Conservation (phyloP, 768 basidiomycete genomes). For the Leccinum aurantiacum region DNA sequence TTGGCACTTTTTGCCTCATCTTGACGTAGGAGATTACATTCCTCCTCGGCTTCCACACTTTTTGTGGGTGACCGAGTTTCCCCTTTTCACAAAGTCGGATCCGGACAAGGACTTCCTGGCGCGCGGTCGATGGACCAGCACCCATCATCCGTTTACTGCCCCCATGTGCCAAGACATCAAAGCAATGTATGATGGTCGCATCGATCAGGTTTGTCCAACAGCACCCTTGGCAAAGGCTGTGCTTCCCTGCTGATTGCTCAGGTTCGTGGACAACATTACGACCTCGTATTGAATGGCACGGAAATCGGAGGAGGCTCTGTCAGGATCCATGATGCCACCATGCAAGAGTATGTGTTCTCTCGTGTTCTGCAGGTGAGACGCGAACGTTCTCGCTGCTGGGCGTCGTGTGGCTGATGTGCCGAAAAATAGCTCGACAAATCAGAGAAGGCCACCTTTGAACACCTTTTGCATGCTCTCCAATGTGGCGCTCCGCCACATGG, state of each 20-base stretch:
- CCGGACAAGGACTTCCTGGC: constrained; percentile 85
- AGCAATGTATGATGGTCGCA: constrained; percentile 67
- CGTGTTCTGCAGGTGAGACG: constrained; percentile 70
- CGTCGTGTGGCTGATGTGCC: constrained; percentile 13
- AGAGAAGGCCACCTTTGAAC: constrained; percentile 77
- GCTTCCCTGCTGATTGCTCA: constrained; percentile 29
- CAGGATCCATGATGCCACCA: constrained; percentile 81
- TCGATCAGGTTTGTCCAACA: constrained; percentile 48
- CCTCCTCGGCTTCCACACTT: constrained; percentile 70
- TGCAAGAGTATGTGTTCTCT: constrained; percentile 83
- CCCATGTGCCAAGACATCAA: constrained; percentile 90
- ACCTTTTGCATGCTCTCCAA: constrained; percentile 80
- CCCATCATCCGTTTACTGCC: constrained; percentile 96
- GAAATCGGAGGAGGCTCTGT: constrained; percentile 96
- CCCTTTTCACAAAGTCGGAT: constrained; percentile 85
- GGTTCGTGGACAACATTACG: constrained; percentile 95
- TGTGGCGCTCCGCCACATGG: constrained; percentile 96
- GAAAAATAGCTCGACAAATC: constrained; percentile 61
- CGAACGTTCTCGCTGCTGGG: constrained; percentile 4
- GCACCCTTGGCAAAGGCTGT: neutral
- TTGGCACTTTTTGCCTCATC: constrained; percentile 7
- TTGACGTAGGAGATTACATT: constrained; percentile 51
- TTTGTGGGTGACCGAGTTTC: constrained; percentile 95
- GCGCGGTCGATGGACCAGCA: constrained; percentile 85
- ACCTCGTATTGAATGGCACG: constrained; percentile 89